phyloP scores from a whole-genome alignment of 2,329 filamentous ascomycete genomes.

The Fusarium bulbicola region DNA sequence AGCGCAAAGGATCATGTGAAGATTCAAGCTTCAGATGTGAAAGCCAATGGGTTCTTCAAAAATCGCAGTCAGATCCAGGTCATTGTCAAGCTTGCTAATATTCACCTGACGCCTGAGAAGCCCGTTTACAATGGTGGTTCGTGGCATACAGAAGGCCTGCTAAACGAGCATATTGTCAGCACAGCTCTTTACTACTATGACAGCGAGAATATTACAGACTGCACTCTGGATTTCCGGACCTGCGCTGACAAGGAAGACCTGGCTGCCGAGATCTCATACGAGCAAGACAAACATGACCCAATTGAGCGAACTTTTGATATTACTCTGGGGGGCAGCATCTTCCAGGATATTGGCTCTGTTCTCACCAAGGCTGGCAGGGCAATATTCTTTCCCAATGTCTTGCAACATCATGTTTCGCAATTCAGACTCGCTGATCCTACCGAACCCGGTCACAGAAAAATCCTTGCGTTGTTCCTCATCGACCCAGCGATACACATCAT shows the following conservation, averaged over 20 bases:
- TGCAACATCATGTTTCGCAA: not conserved
- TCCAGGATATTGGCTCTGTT: not conserved
- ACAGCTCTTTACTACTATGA: conserved; percentile 17
- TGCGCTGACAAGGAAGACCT: not conserved
- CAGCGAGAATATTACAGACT: conserved; percentile 5
- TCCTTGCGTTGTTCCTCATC: not conserved
- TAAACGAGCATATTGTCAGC: conserved; percentile 5
- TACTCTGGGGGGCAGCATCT: not conserved
- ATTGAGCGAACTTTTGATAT: not conserved
- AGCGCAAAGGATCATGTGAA: not conserved
- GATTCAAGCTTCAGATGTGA: not conserved
- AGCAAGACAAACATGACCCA: not conserved
- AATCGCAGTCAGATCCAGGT: not conserved
- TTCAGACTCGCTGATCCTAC: not conserved
- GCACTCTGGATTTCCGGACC: not conserved
- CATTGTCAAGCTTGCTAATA: conserved; percentile 7
- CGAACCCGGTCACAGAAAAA: not conserved
- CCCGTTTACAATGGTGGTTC: not conserved
- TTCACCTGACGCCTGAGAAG: conserved; percentile 1
- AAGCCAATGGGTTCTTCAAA: not conserved
- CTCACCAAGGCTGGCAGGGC: not conserved
- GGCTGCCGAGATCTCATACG: not conserved
- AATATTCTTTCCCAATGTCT: not conserved
- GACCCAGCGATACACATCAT: not conserved
- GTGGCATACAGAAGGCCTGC: conserved; percentile 13